These are phyloP conservation scores for Bauhinia variegata DNA, from an alignment of 306 rosid species.

Conservation along the genomic window DNA sequence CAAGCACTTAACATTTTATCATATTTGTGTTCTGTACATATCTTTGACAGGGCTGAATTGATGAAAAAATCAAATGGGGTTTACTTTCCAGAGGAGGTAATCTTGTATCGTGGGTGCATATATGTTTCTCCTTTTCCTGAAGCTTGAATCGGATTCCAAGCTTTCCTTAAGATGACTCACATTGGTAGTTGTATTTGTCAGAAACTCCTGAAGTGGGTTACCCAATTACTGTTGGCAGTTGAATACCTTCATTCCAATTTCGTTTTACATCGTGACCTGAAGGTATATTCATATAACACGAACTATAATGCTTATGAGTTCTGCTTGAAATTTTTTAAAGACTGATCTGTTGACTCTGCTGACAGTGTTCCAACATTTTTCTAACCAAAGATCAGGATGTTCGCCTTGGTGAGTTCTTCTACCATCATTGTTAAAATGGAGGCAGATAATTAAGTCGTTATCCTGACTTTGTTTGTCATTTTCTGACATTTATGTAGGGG, in stretches of 20 bases:
- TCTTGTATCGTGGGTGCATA: constrained; percentile 17
- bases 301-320: constrained; percentile 2
- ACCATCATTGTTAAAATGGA: constrained; percentile 25
- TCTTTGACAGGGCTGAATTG: constrained; percentile 75
- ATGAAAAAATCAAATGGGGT: constrained; percentile 90
- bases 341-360: constrained; percentile 39
- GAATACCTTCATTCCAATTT: constrained; percentile 88
- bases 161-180: constrained; percentile 35
- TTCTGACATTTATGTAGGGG: constrained; percentile 59
- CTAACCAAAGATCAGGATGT: constrained; percentile 95
- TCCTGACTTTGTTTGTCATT: constrained; percentile 40
- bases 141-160: constrained; percentile 17
- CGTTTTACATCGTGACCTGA: constrained; percentile 95
- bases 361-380: constrained; percentile 97
- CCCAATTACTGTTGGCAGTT: constrained; percentile 90
- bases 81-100: constrained; percentile 94
- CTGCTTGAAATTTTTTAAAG: constrained; percentile 6
- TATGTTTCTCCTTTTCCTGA: constrained; percentile 10
- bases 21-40: constrained; percentile 29
- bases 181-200: constrained; percentile 48
- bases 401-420: constrained; percentile 81
- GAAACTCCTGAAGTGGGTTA: constrained; percentile 99
- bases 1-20: constrained; percentile 10
- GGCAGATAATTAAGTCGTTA: constrained; percentile 20
- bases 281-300: constrained; percentile 51